Evolutionary conservation across 176 grass and related monocot genomes (phyloP).

Genomic region (Raddia distichophylla): DNA sequence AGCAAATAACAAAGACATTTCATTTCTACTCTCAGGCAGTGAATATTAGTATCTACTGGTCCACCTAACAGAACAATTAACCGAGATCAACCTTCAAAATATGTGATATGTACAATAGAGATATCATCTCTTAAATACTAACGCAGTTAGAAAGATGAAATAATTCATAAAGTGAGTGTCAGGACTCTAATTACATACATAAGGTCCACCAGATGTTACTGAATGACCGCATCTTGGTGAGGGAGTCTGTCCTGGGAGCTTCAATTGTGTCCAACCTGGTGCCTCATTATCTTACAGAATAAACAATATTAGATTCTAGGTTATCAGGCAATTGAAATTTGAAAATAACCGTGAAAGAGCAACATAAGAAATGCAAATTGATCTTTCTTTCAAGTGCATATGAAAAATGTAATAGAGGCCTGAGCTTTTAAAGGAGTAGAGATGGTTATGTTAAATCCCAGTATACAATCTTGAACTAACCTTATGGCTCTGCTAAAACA

Average conservation of each 20-base stretch:
- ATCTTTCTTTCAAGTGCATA: too few relatives aligned
- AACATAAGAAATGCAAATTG: too few relatives aligned
- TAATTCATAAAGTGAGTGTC: neutral
- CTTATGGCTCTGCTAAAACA: too few relatives aligned
- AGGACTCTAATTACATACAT: conserved; percentile 64
- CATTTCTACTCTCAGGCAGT: neutral
- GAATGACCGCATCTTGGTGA: conserved; percentile 89
- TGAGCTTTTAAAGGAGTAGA: too few relatives aligned
- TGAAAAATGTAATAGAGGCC: too few relatives aligned
- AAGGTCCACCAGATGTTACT: conserved; percentile 88
- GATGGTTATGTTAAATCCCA: too few relatives aligned
- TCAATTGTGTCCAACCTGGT: conserved; percentile 93
- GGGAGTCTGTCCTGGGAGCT: conserved; percentile 88
- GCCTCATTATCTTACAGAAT: conserved; percentile 75
- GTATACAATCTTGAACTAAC: too few relatives aligned
- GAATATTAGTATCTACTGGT: neutral
- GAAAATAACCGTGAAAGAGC: neutral
- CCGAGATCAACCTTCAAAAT: neutral
- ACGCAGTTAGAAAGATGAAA: neutral
- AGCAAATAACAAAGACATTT: neutral
- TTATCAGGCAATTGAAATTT: neutral
- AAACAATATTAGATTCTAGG: conserved; percentile 3
- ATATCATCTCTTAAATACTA: conserved; percentile 4
- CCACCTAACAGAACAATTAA: neutral
- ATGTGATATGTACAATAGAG: neutral